phyloP scores from a whole-genome alignment of 208 protist genomes.

The Zelonia costaricensis region DNA sequence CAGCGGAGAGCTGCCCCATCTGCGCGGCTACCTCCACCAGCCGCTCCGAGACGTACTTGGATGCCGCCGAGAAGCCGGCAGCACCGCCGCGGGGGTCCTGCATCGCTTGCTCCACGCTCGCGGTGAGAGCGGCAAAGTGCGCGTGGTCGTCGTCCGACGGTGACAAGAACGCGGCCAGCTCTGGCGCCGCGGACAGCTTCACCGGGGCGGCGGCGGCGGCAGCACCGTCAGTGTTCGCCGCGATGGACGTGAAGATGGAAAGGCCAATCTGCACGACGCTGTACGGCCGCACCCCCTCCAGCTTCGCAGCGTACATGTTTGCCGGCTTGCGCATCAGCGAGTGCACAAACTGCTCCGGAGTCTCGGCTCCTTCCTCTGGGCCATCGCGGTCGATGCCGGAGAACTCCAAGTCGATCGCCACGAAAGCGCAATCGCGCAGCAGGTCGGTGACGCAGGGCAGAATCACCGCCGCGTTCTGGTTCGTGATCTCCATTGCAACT shows the following conservation, averaged over 20 bases:
- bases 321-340: slow-evolving; percentile 31
- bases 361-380: background rate
- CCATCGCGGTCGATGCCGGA: slow-evolving; percentile 45
- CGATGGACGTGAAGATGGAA: slow-evolving; percentile 52
- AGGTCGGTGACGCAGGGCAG: slow-evolving; percentile 25
- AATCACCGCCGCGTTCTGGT: slow-evolving; percentile 28
- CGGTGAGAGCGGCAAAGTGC: background rate
- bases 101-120: background rate
- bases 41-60: background rate
- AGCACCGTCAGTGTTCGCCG: background rate
- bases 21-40: background rate
- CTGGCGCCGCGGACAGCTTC: background rate
- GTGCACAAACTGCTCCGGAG: background rate
- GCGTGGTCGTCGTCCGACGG: background rate
- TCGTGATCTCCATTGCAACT: slow-evolving; percentile 37
- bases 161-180: background rate
- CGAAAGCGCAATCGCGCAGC: slow-evolving; percentile 39
- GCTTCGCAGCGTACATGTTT: slow-evolving; percentile 41
- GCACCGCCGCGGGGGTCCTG: too few relatives aligned
- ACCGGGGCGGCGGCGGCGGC: background rate
- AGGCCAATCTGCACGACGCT: slow-evolving; percentile 65
- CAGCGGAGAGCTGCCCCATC: background rate
- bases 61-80: background rate
- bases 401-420: slow-evolving; percentile 69
- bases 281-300: slow-evolving; percentile 32